Conservation (phyloP, 768 basidiomycete genomes). For the Termitomyces sp. region DNA sequence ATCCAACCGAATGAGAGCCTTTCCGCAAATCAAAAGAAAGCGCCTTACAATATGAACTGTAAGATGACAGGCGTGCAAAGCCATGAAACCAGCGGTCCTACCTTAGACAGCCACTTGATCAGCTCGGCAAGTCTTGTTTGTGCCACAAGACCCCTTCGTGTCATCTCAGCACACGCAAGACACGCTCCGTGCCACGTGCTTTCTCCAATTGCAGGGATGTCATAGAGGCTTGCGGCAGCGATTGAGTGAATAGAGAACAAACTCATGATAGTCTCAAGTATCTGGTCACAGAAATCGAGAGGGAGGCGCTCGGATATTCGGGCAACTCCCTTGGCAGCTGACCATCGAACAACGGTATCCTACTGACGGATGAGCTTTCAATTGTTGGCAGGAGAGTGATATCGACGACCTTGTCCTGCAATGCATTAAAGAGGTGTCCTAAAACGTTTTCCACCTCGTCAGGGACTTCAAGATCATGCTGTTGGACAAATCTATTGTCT, state of each 20-base stretch:
- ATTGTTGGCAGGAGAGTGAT: not conserved
- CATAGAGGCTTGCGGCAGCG: slow-evolving; percentile 58
- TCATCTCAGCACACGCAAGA: slow-evolving; percentile 89
- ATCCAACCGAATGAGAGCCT: slow-evolving; percentile 90
- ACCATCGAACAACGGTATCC: slow-evolving; percentile 96
- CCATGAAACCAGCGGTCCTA: slow-evolving; percentile 20
- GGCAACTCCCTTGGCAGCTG: slow-evolving; percentile 88
- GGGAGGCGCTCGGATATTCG: slow-evolving; percentile 82
- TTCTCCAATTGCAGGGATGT: slow-evolving; percentile 75
- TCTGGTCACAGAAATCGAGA: slow-evolving; percentile 65
- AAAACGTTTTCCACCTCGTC: slow-evolving; percentile 73
- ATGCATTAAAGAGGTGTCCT: slow-evolving; percentile 61
- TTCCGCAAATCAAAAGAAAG: slow-evolving; percentile 89
- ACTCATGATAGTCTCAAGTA: slow-evolving; percentile 72
- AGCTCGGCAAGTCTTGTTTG: slow-evolving; percentile 53
- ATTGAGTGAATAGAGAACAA: slow-evolving; percentile 76
- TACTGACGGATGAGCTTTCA: slow-evolving; percentile 23
- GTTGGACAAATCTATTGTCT: slow-evolving; percentile 14
- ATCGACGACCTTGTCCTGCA: slow-evolving; percentile 74
- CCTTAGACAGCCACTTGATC: slow-evolving; percentile 81
- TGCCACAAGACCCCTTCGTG: slow-evolving; percentile 71
- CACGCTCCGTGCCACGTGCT: slow-evolving; percentile 94
- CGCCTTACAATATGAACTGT: slow-evolving; percentile 45
- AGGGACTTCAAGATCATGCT: slow-evolving; percentile 61
- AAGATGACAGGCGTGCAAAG: not conserved